A percentile compares a stretch with the other conserved stretches of the same genome.
Conservation (phyloP, 2,329 filamentous ascomycete genomes). For the Gyromitra esculenta region DNA sequence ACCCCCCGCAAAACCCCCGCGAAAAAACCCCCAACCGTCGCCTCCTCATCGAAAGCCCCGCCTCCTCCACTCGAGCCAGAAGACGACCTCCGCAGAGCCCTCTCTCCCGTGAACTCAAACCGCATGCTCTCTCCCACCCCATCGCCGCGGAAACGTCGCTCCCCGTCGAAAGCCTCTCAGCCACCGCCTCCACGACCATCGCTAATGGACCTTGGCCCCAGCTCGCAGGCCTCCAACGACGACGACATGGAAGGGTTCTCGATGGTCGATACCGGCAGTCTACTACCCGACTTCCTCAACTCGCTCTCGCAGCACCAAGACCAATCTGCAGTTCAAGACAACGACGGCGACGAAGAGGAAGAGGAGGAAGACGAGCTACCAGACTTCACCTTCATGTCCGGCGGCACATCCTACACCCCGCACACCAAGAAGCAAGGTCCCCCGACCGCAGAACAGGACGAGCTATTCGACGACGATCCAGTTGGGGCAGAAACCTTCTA, state of each 20-base stretch:
- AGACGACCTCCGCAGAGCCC: constrained; percentile 18
- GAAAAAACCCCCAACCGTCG: constrained; percentile 7
- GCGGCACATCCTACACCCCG: constrained; percentile 33
- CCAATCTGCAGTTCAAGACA: background rate
- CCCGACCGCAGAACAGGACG: constrained; percentile 3
- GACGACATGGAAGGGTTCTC: constrained; percentile 49
- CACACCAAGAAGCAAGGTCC: constrained; percentile 22
- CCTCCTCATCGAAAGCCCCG: constrained; percentile 22
- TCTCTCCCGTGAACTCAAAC: constrained; percentile 35
- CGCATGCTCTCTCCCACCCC: constrained; percentile 29
- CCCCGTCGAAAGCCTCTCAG: constrained; percentile 1
- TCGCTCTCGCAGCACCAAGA: constrained; percentile 32
- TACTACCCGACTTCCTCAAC: constrained; percentile 39
- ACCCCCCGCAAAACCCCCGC: constrained; percentile 8
- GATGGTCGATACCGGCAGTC: constrained; percentile 37
- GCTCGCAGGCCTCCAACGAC: constrained; percentile 7
- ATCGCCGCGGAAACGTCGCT: constrained; percentile 21
- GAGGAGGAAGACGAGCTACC: constrained; percentile 13
- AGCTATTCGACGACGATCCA: constrained; percentile 34
- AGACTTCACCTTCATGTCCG: constrained; percentile 39
- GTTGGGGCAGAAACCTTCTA: constrained; percentile 38
- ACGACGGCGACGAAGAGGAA: constrained; percentile 1
- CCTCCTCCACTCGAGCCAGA: constrained; percentile 5
- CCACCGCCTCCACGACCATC: background rate
- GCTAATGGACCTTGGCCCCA: background rate